phyloP scores from a whole-genome alignment of 108 stramenopile species.

The Cyclotella sp. region DNA sequence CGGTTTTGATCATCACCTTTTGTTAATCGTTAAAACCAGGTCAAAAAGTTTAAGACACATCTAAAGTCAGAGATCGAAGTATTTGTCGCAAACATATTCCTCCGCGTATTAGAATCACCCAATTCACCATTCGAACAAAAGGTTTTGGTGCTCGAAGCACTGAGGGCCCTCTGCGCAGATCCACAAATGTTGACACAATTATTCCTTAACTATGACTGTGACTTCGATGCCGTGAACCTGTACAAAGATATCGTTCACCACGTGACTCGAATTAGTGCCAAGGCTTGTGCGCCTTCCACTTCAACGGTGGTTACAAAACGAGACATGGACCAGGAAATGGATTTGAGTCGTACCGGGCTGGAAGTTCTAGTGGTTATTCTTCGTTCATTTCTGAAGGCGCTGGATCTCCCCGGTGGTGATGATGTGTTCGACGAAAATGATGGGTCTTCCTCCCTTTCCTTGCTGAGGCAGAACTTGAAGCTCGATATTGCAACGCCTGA shows the following conservation, averaged over 20 bases:
- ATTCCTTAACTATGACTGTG: conserved; percentile 99
- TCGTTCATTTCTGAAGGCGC: conserved; percentile 69
- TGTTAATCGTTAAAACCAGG: conserved; percentile 10
- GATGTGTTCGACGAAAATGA: conserved; percentile 58
- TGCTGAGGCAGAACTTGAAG: conserved; percentile 53
- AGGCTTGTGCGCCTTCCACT: conserved; percentile 37
- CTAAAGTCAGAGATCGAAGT: conserved; percentile 96
- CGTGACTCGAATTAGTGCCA: conserved; percentile 79
- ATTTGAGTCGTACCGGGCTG: conserved; percentile 73
- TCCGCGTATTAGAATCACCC: conserved; percentile 92
- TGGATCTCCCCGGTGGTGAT: conserved; percentile 66
- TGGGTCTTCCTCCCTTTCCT: conserved; percentile 61
- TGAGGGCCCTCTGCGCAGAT: conserved; percentile 89
- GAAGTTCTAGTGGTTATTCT: conserved; percentile 84
- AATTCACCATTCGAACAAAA: conserved; percentile 97
- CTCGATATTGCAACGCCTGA: conserved; percentile 52
- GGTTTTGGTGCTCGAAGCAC: conserved; percentile 92
- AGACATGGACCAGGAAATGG: conserved; percentile 70
- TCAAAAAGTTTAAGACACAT: conserved; percentile 91
- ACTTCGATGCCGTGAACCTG: conserved; percentile 91
- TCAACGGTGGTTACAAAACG: conserved; percentile 50
- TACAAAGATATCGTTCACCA: conserved; percentile 94
- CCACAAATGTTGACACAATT: conserved; percentile 90
- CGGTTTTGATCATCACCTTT: no score
- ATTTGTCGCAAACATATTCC: conserved; percentile 96